Conservation (phyloP, 202 grass and related monocot species). For the Elaeis oleifera region DNA sequence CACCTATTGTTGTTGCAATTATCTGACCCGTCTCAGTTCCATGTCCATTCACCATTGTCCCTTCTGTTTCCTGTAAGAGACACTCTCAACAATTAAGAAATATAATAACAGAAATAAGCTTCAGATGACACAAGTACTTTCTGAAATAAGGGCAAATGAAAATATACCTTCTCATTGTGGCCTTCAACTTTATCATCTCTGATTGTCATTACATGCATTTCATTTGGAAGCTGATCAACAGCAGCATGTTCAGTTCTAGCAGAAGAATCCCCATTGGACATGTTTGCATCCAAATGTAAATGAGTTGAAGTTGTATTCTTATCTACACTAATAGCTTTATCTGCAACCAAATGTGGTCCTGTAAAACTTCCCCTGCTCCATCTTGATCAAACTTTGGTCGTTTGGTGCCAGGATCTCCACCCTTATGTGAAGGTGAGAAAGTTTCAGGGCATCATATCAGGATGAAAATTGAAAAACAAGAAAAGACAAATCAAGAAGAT, state of each 20-base stretch:
- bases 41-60: slow-evolving; percentile 9
- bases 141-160: neutral
- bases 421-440: slow-evolving; percentile 1
- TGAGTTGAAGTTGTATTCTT: slow-evolving; percentile 23
- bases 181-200: slow-evolving; percentile 10
- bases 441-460: neutral
- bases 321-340: neutral
- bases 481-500: too few relatives aligned
- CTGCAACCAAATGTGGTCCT: neutral
- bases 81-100: neutral
- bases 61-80: slow-evolving; percentile 9
- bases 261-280: neutral
- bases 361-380: neutral
- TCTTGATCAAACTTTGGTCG: slow-evolving; percentile 16
- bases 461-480: too few relatives aligned
- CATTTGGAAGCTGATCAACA: neutral
- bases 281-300: slow-evolving; percentile 14
- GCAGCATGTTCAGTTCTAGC: neutral
- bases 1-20: slow-evolving; percentile 15
- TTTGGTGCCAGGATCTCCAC: slow-evolving; percentile 20
- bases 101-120: too few relatives aligned
- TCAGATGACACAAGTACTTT: too few relatives aligned
- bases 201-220: slow-evolving; percentile 16
- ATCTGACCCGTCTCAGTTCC: slow-evolving; percentile 14
- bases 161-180: slow-evolving; percentile 17